These are phyloP conservation scores for Picochlorum sp. DNA, from an alignment of 139 green algal species.

Conservation along the genomic window DNA sequence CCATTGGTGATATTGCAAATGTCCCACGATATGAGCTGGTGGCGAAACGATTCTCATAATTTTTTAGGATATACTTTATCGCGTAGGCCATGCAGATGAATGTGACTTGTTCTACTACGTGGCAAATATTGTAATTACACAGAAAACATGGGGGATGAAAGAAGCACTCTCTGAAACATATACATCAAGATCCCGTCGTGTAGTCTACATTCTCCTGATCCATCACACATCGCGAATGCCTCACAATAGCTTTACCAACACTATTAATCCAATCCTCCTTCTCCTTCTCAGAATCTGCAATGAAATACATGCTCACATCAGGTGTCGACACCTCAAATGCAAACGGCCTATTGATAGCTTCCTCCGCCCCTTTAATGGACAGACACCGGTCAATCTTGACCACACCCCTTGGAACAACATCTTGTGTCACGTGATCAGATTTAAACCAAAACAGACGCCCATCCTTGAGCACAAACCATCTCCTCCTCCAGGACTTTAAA, in stretches of 20 bases:
- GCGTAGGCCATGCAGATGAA: background rate
- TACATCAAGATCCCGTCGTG: background rate
- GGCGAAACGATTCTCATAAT: constrained; percentile 24
- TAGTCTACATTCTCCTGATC: constrained; percentile 28
- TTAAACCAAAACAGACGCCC: constrained; percentile 99
- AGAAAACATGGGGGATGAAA: background rate
- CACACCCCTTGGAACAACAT: constrained; percentile 71
- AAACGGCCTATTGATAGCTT: constrained; percentile 87
- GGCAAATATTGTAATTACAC: constrained; percentile 6
- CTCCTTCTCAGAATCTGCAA: constrained; percentile 51
- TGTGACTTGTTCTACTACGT: background rate
- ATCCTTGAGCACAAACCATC: constrained; percentile 98
- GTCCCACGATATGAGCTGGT: constrained; percentile 41
- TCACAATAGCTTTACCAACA: constrained; percentile 91
- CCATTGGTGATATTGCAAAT: constrained; percentile 37
- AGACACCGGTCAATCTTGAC: constrained; percentile 91
- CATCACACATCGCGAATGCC: constrained; percentile 61
- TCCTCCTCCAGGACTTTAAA: constrained; percentile 88
- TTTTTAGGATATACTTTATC: background rate
- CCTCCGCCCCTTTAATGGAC: constrained; percentile 95
- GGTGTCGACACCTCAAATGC: constrained; percentile 94
- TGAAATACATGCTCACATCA: constrained; percentile 81
- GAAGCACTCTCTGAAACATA: background rate
- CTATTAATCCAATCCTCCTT: constrained; percentile 99
- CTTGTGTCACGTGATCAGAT: constrained; percentile 69